Conservation (phyloP, 352 stramenopile genomes). For the Globisporangium cystogenes region DNA sequence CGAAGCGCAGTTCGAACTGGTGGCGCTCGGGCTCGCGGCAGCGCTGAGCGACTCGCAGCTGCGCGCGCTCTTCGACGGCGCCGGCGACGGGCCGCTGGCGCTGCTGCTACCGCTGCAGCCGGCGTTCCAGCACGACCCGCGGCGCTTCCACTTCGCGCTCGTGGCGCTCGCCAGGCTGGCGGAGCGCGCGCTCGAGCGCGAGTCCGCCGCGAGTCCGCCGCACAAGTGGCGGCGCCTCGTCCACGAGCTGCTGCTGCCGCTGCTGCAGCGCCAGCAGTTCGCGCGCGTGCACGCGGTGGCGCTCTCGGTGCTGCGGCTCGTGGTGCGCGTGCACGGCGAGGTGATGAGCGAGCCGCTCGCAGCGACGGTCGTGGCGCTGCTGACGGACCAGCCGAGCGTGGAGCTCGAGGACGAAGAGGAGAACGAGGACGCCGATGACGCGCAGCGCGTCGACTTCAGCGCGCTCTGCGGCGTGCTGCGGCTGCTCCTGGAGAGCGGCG, state of each 20-base stretch:
- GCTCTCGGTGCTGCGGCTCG: slow-evolving; percentile 18
- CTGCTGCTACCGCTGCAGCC: slow-evolving; percentile 36
- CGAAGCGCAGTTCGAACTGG: slow-evolving; percentile 51
- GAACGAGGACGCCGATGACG: slow-evolving; percentile 2
- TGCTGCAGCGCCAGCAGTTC: slow-evolving; percentile 21
- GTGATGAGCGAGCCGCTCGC: slow-evolving; percentile 11
- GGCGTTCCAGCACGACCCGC: slow-evolving; percentile 13
- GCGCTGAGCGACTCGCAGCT: slow-evolving; percentile 19
- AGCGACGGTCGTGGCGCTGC: slow-evolving; percentile 3
- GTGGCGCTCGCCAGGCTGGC: slow-evolving; percentile 26
- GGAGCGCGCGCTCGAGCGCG: slow-evolving; percentile 9
- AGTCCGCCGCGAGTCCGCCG: not conserved
- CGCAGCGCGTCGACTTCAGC: slow-evolving; percentile 22
- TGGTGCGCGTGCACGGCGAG: slow-evolving; percentile 11
- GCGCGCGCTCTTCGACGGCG: slow-evolving; percentile 17
- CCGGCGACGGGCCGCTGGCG: slow-evolving; percentile 11
- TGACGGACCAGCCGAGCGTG: slow-evolving; percentile 1
- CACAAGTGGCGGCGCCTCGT: slow-evolving; percentile 5
- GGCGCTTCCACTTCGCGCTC: slow-evolving; percentile 33
- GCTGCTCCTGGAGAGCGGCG: slow-evolving; percentile 21
- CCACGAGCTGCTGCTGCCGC: slow-evolving; percentile 23
- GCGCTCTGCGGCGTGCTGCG: slow-evolving; percentile 47
- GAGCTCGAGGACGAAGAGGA: not conserved
- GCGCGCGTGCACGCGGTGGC: slow-evolving; percentile 21
- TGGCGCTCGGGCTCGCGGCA: slow-evolving; percentile 30